A percentile compares a stretch with the other conserved stretches of the same genome.
These are phyloP conservation scores for Colletotrichum ledebouriae DNA, from an alignment of 2,329 filamentous ascomycete genomes.

Conservation along the genomic window DNA sequence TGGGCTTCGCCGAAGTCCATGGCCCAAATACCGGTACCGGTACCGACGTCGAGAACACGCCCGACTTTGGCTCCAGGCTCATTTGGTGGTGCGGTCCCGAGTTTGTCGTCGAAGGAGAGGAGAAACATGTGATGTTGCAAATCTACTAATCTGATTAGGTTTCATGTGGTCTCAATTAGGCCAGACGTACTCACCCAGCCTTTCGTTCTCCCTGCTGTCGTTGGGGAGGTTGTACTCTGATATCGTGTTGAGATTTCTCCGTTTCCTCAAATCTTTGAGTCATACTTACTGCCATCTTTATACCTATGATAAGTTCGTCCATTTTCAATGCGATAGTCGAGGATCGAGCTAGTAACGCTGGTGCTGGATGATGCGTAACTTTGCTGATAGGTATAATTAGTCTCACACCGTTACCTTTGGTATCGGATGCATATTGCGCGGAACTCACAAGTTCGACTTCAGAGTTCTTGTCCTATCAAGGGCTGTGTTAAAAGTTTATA, in stretches of 20 bases:
- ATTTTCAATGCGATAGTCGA: slow-evolving; percentile 17
- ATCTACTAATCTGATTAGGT: background rate
- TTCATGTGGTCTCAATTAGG: background rate
- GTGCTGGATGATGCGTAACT: slow-evolving; percentile 1
- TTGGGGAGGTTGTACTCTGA: slow-evolving; percentile 39
- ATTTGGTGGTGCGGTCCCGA: slow-evolving; percentile 14
- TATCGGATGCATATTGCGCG: background rate
- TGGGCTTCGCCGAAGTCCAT: slow-evolving; percentile 54
- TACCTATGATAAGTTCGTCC: slow-evolving; percentile 18
- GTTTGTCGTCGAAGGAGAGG: background rate
- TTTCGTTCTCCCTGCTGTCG: slow-evolving; percentile 38
- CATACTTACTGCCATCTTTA: slow-evolving; percentile 28
- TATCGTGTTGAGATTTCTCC: too few species aligned
- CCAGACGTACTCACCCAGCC: slow-evolving; percentile 31
- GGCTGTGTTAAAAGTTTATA: too few species aligned
- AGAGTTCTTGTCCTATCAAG: background rate
- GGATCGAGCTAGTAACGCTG: slow-evolving; percentile 5
- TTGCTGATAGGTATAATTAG: background rate
- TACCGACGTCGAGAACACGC: slow-evolving; percentile 2
- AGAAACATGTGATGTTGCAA: slow-evolving; percentile 15
- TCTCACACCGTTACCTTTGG: background rate
- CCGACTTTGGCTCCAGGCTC: slow-evolving; percentile 18
- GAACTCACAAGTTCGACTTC: slow-evolving; percentile 3
- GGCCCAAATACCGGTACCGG: slow-evolving; percentile 36
- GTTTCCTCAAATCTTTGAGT: rapidly evolving